Conservation (phyloP, 129 eudicot genomes). For the Flaveria linearis region DNA sequence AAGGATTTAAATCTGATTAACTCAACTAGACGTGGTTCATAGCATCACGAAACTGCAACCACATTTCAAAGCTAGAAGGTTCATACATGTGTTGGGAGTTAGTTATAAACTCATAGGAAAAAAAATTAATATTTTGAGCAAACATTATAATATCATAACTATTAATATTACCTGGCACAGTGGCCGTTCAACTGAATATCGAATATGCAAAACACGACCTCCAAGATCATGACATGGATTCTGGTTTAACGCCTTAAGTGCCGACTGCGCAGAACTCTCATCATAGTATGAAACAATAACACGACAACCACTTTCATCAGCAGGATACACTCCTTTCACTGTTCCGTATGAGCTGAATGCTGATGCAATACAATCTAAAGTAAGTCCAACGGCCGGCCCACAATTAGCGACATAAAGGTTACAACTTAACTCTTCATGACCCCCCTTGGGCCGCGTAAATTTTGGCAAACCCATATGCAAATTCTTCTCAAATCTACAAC, state of each 20-base stretch:
- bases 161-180: conserved; percentile 47
- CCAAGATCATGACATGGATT: conserved; percentile 67
- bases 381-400: conserved; percentile 85
- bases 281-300: conserved; percentile 72
- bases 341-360: conserved; percentile 61
- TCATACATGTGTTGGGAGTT: conserved; percentile 2
- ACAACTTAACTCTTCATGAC: conserved; percentile 41
- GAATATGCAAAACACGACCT: conserved; percentile 77
- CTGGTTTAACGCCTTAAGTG: conserved; percentile 59
- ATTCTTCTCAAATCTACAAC: conserved; percentile 20
- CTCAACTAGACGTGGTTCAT: not conserved
- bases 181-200: conserved; percentile 69
- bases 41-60: not conserved
- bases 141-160: not conserved
- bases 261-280: conserved; percentile 57
- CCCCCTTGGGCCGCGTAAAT: conserved; percentile 62
- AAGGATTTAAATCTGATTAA: not conserved
- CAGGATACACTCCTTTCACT: conserved; percentile 75
- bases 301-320: conserved; percentile 87
- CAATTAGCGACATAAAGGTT: conserved; percentile 93
- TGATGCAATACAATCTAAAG: conserved; percentile 53
- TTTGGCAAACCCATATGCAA: conserved; percentile 61
- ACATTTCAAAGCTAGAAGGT: conserved; percentile 5
- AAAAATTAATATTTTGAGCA: not conserved
- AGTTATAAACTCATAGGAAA: not conserved